Base-by-base conservation (phyloP, 441 rosid genomes). In the Syzygium malaccense region DNA sequence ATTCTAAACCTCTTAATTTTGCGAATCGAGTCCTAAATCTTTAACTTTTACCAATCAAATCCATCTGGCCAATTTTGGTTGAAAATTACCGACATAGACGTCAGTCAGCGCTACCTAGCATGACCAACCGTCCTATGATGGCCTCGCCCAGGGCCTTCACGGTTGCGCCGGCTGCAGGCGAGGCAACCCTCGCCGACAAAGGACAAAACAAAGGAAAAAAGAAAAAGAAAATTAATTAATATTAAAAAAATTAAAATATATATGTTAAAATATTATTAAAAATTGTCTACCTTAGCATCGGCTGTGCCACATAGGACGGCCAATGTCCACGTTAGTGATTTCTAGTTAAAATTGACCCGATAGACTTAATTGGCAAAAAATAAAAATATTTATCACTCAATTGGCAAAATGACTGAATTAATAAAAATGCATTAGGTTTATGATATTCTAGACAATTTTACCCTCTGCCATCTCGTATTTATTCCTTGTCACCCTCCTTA, bases 251-350 rank as follows among this genome's bases (percentile, higher is more conserved):
- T 3, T 41, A 41, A 41, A 41, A 41, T 41, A 41, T 41, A 41
- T 41, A 41, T 41, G 45, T 45, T 45, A 7, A 45, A 53, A 4
- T 51, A 53, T 53, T 53, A 53, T 53, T 14, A 53, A 53, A 53
- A 4, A 53, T 53, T 53, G 2, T 53, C 15, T 1, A 53, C 5
- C 5, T 13, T 3, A 5, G 0, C 2, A 0, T 0, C 1, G 6
- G 0, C 3, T 6, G 28, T 60, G 3, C 0, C 17, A 13, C 8
- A 0, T 60, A 5, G 7, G 14, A 60, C 6, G 13, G 13, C 0
- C 0, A 1, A 4, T 3, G 0, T 57, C 0, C 3, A 25, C 3
- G 6, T 60, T 6, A 60, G 9, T 2, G 2, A 60, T 60, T 3
- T 60, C 1, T 1, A 6, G 0, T 14, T 1, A 28, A 60, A 28